Conservation (phyloP, 495 filamentous ascomycete species). For the Penicillium angulare region DNA sequence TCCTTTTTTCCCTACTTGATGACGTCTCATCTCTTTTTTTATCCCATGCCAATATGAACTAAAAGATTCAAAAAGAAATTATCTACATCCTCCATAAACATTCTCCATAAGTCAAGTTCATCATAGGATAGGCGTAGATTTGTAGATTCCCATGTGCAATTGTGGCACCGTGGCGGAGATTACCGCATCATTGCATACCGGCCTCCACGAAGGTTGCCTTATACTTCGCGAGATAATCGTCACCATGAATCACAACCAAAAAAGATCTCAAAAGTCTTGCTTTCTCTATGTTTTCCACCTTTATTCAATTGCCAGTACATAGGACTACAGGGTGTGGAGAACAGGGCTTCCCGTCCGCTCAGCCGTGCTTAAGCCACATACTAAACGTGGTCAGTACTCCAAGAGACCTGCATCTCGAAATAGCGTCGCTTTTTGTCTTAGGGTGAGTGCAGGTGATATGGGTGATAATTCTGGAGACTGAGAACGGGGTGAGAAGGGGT, state of each 20-base stretch:
- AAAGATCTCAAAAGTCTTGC: no score
- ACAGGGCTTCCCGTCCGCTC: not conserved
- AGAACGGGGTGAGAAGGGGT: no score
- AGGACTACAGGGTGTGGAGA: not conserved
- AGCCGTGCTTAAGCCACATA: slow-evolving; percentile 1
- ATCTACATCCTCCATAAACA: not conserved
- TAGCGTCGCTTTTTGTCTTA: not conserved
- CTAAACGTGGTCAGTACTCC: not conserved
- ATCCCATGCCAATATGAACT: not conserved
- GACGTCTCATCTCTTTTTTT: slow-evolving; percentile 1
- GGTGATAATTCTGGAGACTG: no score
- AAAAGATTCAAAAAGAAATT: not conserved
- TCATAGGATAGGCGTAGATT: no score
- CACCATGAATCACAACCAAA: no score
- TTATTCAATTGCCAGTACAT: not conserved
- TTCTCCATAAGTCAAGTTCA: no score
- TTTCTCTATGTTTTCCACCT: no score
- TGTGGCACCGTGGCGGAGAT: not conserved
- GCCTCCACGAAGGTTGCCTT: no score
- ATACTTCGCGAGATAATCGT: no score
- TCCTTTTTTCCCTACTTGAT: slow-evolving; percentile 1
- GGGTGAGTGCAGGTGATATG: not conserved
- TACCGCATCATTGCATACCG: not conserved
- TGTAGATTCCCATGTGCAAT: not conserved
- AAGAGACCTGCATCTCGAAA: not conserved